These are phyloP conservation scores for Rubroshorea leprosula DNA, from an alignment of 345 rosid species.

Conservation along the genomic window DNA sequence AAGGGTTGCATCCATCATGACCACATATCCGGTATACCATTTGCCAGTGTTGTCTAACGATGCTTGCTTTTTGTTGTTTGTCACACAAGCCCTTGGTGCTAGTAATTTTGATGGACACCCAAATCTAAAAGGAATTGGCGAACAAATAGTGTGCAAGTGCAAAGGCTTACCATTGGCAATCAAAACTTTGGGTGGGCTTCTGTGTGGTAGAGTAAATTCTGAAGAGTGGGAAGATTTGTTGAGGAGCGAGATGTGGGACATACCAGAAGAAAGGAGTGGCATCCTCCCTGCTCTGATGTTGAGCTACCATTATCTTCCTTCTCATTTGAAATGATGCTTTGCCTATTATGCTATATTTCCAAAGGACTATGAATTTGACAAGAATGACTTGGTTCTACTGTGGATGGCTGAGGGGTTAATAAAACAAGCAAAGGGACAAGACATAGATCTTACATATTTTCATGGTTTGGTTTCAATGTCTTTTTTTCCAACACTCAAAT, in stretches of 20 bases:
- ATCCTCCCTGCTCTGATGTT: slow-evolving; percentile 13
- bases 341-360: no score
- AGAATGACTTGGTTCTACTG: slow-evolving; percentile 15
- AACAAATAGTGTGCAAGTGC: no score
- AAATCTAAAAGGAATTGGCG: no score
- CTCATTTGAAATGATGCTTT: slow-evolving; percentile 21
- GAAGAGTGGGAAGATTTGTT: slow-evolving; percentile 15
- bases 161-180: slow-evolving; percentile 30
- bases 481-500: slow-evolving; percentile 7
- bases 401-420: slow-evolving; percentile 33
- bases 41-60: no score
- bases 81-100: no score
- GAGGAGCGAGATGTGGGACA: slow-evolving; percentile 25
- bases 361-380: no score
- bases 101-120: no score
- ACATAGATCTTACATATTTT: not conserved
- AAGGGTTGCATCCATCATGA: no score
- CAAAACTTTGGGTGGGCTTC: slow-evolving; percentile 21
- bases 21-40: no score
- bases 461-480: not conserved
- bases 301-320: slow-evolving; percentile 27
- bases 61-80: no score
- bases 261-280: slow-evolving; percentile 8
- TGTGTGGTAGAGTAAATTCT: not conserved
- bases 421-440: not conserved